Conservation (phyloP, 306 rosid species). For the Cicer chorassanicum region DNA sequence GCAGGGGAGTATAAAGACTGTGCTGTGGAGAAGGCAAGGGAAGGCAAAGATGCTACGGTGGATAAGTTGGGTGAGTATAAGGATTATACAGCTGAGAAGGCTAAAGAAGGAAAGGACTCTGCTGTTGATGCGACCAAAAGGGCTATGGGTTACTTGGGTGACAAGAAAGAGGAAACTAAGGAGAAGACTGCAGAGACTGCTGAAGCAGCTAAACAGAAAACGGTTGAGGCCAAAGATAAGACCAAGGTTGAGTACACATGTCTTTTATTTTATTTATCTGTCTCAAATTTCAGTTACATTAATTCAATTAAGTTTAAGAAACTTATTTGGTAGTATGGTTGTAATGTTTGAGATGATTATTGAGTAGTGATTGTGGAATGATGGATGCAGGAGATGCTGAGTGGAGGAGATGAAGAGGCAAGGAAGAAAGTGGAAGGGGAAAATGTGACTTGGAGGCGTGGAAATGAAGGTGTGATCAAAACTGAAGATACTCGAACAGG, state of each 20-base stretch:
- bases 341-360: background rate
- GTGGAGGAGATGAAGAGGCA: conserved; percentile 53
- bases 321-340: background rate
- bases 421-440: conserved; percentile 57
- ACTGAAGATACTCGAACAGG: conserved; percentile 58
- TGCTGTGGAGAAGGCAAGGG: conserved; percentile 38
- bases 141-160: conserved; percentile 63
- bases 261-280: no score
- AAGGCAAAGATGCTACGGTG: conserved; percentile 42
- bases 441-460: conserved; percentile 34
- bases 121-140: conserved; percentile 64
- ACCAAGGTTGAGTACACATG: conserved; percentile 43
- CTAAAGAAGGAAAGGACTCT: conserved; percentile 62
- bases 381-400: conserved; percentile 62
- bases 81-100: conserved; percentile 59
- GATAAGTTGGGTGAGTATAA: conserved; percentile 43
- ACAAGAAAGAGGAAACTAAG: conserved; percentile 65
- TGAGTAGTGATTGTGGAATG: background rate
- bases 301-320: background rate
- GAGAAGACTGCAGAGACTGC: conserved; percentile 53
- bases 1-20: conserved; percentile 46
- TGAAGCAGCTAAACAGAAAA: conserved; percentile 41
- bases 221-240: conserved; percentile 52
- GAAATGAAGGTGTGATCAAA: conserved; percentile 41
- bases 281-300: no score